Base-by-base conservation (phyloP, 139 green algal species). In the Chlorella ohadii region DNA sequence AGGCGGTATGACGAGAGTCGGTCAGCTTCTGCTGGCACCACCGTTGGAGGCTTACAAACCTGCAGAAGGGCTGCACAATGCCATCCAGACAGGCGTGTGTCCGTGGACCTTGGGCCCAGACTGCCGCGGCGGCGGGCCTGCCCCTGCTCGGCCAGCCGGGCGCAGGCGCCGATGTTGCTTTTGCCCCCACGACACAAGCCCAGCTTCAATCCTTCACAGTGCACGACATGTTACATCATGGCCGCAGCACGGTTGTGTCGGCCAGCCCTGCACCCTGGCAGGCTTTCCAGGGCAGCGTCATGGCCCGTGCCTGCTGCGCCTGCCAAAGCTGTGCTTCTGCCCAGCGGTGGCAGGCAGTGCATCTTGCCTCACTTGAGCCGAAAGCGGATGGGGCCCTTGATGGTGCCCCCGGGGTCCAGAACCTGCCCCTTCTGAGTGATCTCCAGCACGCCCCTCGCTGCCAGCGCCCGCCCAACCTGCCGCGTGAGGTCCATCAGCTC, bases 321-420 rank as follows among this genome's bases (percentile, higher is more conserved):
- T 55, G 44, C 44, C 44, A 11, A 6, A 55, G 44, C 44, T 11
- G 44, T 55, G 7, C 7, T 6, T 6, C 11, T 11, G 44, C 44
- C n/a, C n/a, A 55, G 44, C 44, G 44, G 44, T 11, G 44, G 11
- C 44, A 55, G 44, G 44, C 44, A 11, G 44, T 34, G 33, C 72
- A 61, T 28, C 41, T 91, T 13, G 51, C 51, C 51, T 59, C 51
- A 59, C 51, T 59, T 59, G 51, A 59, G 84, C 15, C 86, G 63
- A 12, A 92, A 80, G 22, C 89, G 61, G 28, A 92, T 90, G 22
- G 85, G 87, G 11, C 89, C 89, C 47, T 87, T 89, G 57, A 74
- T 81, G 51, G 7, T 23, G 17, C 39, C 7, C 51, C 51, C 11
- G 3, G 71, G 63, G 23, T 89, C 85, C 41, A 92, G 74, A 19